Evolutionary conservation across 176 grass and related monocot species (phyloP).

Genomic region (Cenchrus fungigraminus): DNA sequence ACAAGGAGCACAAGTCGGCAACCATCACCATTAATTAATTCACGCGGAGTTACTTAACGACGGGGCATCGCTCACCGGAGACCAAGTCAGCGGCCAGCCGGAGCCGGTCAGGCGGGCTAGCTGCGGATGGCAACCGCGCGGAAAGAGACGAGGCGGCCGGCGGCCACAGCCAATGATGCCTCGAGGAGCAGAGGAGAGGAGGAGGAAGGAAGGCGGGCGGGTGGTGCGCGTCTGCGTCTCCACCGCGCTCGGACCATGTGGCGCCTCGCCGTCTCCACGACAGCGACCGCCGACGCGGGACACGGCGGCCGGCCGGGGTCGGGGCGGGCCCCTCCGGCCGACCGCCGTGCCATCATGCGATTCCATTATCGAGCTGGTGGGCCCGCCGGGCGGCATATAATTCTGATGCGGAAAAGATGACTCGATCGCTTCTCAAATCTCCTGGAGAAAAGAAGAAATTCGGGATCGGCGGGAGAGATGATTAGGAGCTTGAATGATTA

Average conservation of each 20-base stretch:
- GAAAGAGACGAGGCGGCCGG: conserved; percentile 33
- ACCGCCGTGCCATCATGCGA: conserved; percentile 18
- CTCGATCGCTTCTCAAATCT: not conserved
- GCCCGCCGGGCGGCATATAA: not conserved
- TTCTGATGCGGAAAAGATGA: not conserved
- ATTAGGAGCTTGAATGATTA: conserved; percentile 38
- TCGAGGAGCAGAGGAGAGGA: not conserved
- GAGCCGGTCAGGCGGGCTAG: not conserved
- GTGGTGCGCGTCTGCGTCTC: conserved; percentile 26
- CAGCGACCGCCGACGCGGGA: conserved; percentile 24
- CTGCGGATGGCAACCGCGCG: conserved; percentile 6
- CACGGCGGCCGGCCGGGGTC: not conserved
- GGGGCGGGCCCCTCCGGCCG: not conserved
- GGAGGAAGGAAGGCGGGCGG: not conserved
- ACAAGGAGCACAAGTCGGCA: conserved; percentile 15
- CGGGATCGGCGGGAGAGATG: not conserved
- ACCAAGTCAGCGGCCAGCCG: conserved; percentile 27
- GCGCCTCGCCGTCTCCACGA: conserved; percentile 34
- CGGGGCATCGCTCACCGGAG: not conserved
- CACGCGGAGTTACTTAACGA: not conserved
- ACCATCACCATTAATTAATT: conserved; percentile 12
- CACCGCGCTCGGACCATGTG: conserved; percentile 36
- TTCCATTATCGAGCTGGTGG: conserved; percentile 20
- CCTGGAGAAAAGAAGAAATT: not conserved
- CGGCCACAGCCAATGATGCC: not conserved